Evolutionary conservation across 371 early-diverging fungal genomes (phyloP), one percentile per base, ranked within the genome.

Genomic region (Lichtheimia ornata): DNA sequence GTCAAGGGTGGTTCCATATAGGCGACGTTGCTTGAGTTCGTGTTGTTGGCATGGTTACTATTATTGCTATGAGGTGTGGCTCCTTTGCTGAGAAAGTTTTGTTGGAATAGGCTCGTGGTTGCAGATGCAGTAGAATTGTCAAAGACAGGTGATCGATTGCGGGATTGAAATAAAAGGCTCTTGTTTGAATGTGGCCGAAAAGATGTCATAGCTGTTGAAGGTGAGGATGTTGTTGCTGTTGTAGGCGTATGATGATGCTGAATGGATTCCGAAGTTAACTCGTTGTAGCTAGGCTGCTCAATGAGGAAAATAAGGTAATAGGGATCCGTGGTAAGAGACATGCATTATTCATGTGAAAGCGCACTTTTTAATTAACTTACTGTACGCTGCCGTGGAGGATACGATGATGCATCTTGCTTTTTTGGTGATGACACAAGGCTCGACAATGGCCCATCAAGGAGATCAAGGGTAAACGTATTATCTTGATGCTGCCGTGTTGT

Each of bases 51-150:
- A 42, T 44, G 22, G 24, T 43, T 42, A 13, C 56, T 14, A 25
- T 43, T 43, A 20, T 44, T 43, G 22, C 15, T 47, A 47, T 47
- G 18, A 17, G 47, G 17, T 0, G 47, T 47, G 35, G 35, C 0
- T 35, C 35, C 35, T 47, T 56, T 56, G 57, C 44, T 56, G 3
- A 56, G 28, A 15, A 56, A 56, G 5, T 22, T 22, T 7, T 13
- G 47, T 47, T 47, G 18, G 11, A 18, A 47, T 47, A 47, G 14
- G 22, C 18, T 11, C 2, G 47, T 47, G 17, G 47, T 3, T 18
- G 22, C 47, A 18, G 47, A 15, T 17, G 47, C 47, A 18, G 5
- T 45, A 5, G 45, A 5, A 18, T 47, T 22, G 11, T 47, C 47
- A 47, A 47, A 47, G 4, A 22, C 47, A 17, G 18, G 47, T 22